Base-by-base conservation (phyloP, 2,329 filamentous ascomycete species). In the Purpureocillium takamizusanense region DNA sequence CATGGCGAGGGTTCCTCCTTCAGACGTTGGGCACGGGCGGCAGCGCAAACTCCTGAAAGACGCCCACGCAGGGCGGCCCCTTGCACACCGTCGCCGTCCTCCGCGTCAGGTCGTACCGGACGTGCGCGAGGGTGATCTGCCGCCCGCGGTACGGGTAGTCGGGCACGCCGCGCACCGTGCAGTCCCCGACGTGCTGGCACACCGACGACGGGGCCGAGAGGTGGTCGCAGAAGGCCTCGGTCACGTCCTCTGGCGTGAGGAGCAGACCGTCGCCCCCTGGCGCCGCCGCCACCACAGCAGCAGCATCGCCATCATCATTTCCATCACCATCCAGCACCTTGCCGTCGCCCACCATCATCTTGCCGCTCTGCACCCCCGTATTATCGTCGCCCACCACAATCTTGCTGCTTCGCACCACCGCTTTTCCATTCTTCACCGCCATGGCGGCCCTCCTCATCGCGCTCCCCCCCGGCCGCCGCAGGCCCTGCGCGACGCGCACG, bases 101-200 rank as follows among this genome's bases (percentile, higher is more conserved):
- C 34, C 39, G 33, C 17, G 42, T 44, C 15, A 42, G n/a, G 34
- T 42, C 39, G 28, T 44, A 44, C 21, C 33, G 14, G 7, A 44
- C 34, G 16, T 36, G 30, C n/a, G 36, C 40, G 7, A 44, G 15
- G 6, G 42, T 44, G 15, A 35, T 38, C 18, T 31, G 29, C 17
- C 32, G 29, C n/a, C 33, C 31, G 12, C 31, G 31, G 23, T 36
- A 42, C 10, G 42, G 40, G 25, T 42, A 44, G 13, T 33, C 42
- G 11, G 42, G 42, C 16, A 44, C 25, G n/a, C 35, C 29, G 13
- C 33, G 27, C 6, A 39, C 34, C 3, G 27, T 39, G 13, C 32
- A 39, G 31, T 39, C 37, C 42, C 10, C 21, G 17, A 38, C 30
- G 21, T 44, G 42, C 16, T 38, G 33, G 15, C 42, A 44, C n/a